Base-by-base conservation (phyloP, 352 stramenopile species). In the Pythium dissimile region DNA sequence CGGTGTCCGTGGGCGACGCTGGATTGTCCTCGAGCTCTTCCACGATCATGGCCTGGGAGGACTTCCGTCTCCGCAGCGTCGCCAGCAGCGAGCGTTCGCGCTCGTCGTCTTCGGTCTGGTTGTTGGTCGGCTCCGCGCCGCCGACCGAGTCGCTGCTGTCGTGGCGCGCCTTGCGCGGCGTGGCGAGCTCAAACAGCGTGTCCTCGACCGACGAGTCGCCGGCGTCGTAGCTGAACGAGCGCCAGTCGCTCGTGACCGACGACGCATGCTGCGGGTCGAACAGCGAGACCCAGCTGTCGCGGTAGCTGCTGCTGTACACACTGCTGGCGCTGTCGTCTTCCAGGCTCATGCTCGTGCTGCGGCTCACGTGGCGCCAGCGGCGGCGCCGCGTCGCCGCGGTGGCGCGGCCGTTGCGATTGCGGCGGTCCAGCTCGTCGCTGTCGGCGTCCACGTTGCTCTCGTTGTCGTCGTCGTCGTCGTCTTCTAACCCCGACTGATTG, bases 381-480 rank as follows among this genome's bases (percentile, higher is more conserved):
- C 56, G 47, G 1, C 56, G 56, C 20, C 47, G 37, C 28, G 38
- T 15, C 20, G 43, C 49, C 18, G 52, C 52, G 37, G 53, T 30
- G 18, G 35, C 45, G 3, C 45, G 54, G 3, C 32, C 34, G 9
- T 52, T 35, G n/a, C n/a, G n/a, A n/a, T n/a, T n/a, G 0, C 45
- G 35, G 2, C 38, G 45, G 41, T 64, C 48, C 28, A 58, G 2
- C 20, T 44, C 55, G 48, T 64, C 56, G 47, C 47, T 56, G 28
- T 63, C 55, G 8, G n/a, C n/a, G n/a, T n/a, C n/a, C n/a, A 56
- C n/a, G 16, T 58, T 53, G 47, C 48, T 64, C 18, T 64, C 56
- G 38, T 64, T 47, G 41, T 64, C 56, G 47, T 64, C 56, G n/a
- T 64, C 56, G 38, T 64, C 56, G 41, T 64, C 56, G 47, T 64